Evolutionary conservation across 176 grass and related monocot genomes (phyloP).

Genomic region (Rhynchospora tenuis): DNA sequence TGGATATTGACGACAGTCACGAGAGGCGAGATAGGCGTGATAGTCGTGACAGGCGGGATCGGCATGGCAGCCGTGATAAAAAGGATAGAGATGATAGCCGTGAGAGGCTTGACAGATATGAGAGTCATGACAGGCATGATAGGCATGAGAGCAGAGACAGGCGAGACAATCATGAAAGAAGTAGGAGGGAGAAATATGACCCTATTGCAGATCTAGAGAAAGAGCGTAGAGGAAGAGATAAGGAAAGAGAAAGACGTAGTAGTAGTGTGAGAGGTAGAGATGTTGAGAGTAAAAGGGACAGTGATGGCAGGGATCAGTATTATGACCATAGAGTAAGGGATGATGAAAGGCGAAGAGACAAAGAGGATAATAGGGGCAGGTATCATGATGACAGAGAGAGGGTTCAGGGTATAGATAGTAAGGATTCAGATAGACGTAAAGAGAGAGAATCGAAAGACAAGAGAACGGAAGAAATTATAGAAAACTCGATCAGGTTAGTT

Average conservation of each 20-base stretch:
- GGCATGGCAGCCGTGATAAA: background rate
- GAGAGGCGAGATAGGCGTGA: background rate
- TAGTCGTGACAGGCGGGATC: background rate
- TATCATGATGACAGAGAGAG: slow-evolving; percentile 43
- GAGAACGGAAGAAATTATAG: slow-evolving; percentile 40
- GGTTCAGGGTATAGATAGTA: slow-evolving; percentile 19
- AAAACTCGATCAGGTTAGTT: slow-evolving; percentile 49
- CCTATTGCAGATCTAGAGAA: slow-evolving; percentile 19
- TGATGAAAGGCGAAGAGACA: slow-evolving; percentile 38
- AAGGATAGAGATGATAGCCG: slow-evolving; percentile 21
- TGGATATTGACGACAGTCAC: background rate
- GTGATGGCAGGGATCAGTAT: slow-evolving; percentile 32
- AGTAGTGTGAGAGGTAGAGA: slow-evolving; percentile 50
- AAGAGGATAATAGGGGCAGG: slow-evolving; percentile 22
- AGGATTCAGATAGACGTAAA: slow-evolving; percentile 12
- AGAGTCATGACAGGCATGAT: slow-evolving; percentile 27
- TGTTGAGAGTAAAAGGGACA: slow-evolving; percentile 37
- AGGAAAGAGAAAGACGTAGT: slow-evolving; percentile 53
- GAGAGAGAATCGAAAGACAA: slow-evolving; percentile 30
- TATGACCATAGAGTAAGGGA: slow-evolving; percentile 32
- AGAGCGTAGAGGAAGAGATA: slow-evolving; percentile 28
- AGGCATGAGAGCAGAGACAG: slow-evolving; percentile 18
- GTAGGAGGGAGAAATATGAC: slow-evolving; percentile 12
- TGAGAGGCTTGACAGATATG: slow-evolving; percentile 25
- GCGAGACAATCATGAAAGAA: slow-evolving; percentile 15